Evolutionary conservation across 768 basidiomycete genomes (phyloP), one percentile per base, ranked within the genome.

Genomic region (Royoungia palumana): DNA sequence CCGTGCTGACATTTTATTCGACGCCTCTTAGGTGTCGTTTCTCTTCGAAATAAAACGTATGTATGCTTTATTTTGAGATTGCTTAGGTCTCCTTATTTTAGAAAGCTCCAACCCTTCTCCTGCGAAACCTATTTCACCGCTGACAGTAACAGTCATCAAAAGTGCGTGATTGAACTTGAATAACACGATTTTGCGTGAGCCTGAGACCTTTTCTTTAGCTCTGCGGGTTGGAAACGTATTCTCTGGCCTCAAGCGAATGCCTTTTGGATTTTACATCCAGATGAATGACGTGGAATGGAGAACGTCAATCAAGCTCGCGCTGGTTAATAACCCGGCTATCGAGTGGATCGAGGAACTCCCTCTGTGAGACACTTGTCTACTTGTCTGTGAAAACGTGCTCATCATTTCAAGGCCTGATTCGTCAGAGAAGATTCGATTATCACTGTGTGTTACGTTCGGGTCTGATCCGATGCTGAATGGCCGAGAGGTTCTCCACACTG

Each of bases 181-280:
- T n/a, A n/a, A n/a, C n/a, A n/a, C 3, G 30, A 13, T 13, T 13
- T 30, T 12, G 3, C 6, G 14, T 13, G 30, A 30, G 11, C 6
- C 30, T 30, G 30, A 30, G 8, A 6, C 2, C 11, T 6, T 30
- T 30, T 6, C 30, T 30, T 11, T 24, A 59, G 58, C 46, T 5
- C 50, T 59, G 0, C 58, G 44, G 21, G 58, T 40, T 32, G 47
- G 50, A 35, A 47, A 51, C 27, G 17, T 47, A 25, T 21, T 34
- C 5, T n/a, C 38, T 17, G 21, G 25, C 24, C 46, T 59, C 35
- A 37, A 35, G 24, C 58, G 48, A 16, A 44, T 60, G 36, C 58
- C 58, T 14, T 30, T 52, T 8, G 50, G 48, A 3, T 59, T 59
- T 32, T 59, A 47, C 37, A 54, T 52, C 28, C 44, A 39, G 7